Evolutionary conservation across 352 stramenopile species (phyloP).

Genomic region (Blastocystis sp.): DNA sequence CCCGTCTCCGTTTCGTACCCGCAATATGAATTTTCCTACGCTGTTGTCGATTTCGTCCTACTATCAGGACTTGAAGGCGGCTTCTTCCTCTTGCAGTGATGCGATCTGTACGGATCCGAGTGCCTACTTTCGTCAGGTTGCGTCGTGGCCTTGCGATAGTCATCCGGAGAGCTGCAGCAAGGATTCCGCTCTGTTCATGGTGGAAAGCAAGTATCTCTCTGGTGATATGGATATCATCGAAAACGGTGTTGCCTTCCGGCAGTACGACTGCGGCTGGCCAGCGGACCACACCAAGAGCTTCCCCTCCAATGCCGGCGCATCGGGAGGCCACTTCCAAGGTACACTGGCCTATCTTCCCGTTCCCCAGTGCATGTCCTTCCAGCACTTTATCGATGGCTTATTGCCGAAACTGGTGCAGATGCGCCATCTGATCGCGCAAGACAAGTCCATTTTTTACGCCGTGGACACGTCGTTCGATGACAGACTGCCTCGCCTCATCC

Average conservation of each 20-base stretch:
- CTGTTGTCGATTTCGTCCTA: background rate
- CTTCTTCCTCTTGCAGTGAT: background rate
- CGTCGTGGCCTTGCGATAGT: background rate
- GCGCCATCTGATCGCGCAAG: constrained; percentile 11
- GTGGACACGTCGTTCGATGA: constrained; percentile 13
- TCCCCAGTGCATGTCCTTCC: constrained; percentile 39
- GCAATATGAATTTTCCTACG: background rate
- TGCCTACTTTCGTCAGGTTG: constrained; percentile 16
- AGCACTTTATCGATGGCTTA: constrained; percentile 53
- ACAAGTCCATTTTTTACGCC: background rate
- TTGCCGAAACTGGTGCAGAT: constrained; percentile 46
- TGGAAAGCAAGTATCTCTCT: constrained; percentile 38
- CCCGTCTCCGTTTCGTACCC: constrained; percentile 10
- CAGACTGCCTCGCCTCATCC: constrained; percentile 3
- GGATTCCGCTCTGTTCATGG: constrained; percentile 38
- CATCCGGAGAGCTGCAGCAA: background rate
- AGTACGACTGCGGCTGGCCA: constrained; percentile 56
- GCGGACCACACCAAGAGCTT: constrained; percentile 47
- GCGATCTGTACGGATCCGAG: constrained; percentile 27
- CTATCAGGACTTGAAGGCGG: background rate
- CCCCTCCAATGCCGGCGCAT: background rate
- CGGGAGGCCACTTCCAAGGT: background rate
- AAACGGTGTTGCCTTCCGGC: constrained; percentile 10
- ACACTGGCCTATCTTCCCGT: constrained; percentile 13
- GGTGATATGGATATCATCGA: constrained; percentile 46